These are phyloP conservation scores for Colletotrichum chlorophyti DNA, from an alignment of 2,329 filamentous ascomycete genomes.

Conservation along the genomic window DNA sequence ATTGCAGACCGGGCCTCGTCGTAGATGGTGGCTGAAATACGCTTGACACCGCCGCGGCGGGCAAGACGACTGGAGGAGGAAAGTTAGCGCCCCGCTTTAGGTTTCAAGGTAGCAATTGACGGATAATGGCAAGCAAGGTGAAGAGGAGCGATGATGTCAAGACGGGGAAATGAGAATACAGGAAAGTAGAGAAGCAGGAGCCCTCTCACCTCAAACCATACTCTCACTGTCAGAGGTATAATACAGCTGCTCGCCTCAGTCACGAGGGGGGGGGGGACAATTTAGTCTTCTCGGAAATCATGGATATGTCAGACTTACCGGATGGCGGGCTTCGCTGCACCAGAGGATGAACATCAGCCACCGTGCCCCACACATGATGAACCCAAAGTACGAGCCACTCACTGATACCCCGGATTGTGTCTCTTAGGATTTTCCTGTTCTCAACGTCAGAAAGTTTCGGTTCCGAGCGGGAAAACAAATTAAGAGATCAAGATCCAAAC, in stretches of 20 bases:
- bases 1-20: slow-evolving; percentile 63
- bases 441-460: neutral
- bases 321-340: slow-evolving; percentile 60
- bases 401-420: slow-evolving; percentile 59
- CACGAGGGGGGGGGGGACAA: too few species aligned
- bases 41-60: slow-evolving; percentile 77
- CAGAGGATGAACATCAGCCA: slow-evolving; percentile 8
- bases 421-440: slow-evolving; percentile 54
- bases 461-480: too few species aligned
- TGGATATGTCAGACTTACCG: slow-evolving; percentile 45
- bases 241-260: too few species aligned
- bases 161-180: slow-evolving; percentile 13
- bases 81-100: neutral
- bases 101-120: too few species aligned
- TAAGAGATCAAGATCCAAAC: too few species aligned
- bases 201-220: too few species aligned
- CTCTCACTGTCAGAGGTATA: too few species aligned
- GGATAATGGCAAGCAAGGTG: too few species aligned
- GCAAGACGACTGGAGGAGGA: slow-evolving; percentile 65
- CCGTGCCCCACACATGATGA: slow-evolving; percentile 23
- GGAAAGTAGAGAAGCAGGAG: neutral
- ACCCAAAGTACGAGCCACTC: slow-evolving; percentile 26
- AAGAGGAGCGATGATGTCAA: too few species aligned
- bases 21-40: slow-evolving; percentile 72
- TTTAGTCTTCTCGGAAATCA: too few species aligned